These are phyloP conservation scores for Brassica nigra DNA, from an alignment of 345 rosid genomes.

Conservation along the genomic window DNA sequence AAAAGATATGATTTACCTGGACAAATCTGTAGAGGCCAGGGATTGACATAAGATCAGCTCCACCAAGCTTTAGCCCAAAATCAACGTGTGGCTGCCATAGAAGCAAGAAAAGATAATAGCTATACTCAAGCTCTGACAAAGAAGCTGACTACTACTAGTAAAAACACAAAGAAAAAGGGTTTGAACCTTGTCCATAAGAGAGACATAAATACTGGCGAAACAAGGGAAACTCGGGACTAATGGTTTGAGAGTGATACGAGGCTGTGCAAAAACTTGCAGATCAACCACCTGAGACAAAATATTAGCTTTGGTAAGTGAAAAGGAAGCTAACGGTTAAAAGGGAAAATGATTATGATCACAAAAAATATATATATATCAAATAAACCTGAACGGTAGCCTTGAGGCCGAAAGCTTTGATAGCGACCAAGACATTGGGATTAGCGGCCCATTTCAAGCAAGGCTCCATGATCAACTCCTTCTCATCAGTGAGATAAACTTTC, in stretches of 20 bases:
- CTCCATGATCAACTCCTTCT: constrained; percentile 97
- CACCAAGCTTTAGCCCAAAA: constrained; percentile 88
- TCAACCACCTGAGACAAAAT: constrained; percentile 64
- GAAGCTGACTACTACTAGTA: not conserved
- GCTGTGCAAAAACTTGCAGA: constrained; percentile 86
- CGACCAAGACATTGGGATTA: constrained; percentile 77
- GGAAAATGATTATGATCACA: not conserved
- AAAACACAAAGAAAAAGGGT: not conserved
- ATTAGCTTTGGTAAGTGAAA: not conserved
- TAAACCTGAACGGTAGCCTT: constrained; percentile 90
- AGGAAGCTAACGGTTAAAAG: not conserved
- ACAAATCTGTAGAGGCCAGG: constrained; percentile 92
- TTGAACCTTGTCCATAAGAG: constrained; percentile 92
- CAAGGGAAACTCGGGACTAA: constrained; percentile 95
- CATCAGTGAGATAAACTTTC: constrained; percentile 93
- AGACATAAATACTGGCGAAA: constrained; percentile 80
- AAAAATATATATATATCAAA: too few species aligned
- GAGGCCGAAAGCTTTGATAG: constrained; percentile 86
- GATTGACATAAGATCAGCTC: constrained; percentile 98
- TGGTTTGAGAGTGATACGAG: constrained; percentile 95
- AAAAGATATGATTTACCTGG: constrained; percentile 57
- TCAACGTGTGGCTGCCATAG: constrained; percentile 87
- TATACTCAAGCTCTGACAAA: not conserved
- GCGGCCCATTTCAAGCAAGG: constrained; percentile 93
- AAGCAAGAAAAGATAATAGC: constrained; percentile 16